Evolutionary conservation across 2,329 filamentous ascomycete species (phyloP).

Genomic region (Claviceps africana): DNA sequence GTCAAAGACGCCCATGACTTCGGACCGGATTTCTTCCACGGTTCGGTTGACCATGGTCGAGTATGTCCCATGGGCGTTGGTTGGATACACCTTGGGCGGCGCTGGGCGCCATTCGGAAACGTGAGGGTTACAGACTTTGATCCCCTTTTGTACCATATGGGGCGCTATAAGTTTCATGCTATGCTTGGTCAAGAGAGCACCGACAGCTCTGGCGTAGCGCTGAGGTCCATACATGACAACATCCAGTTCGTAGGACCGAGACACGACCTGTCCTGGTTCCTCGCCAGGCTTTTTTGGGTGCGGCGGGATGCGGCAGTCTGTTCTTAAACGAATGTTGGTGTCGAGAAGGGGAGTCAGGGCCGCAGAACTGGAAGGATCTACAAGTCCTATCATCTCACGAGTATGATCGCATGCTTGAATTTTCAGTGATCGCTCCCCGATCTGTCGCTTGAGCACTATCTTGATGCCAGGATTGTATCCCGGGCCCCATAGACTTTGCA

Average conservation of each 20-base stretch:
- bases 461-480: slow-evolving; percentile 61
- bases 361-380: slow-evolving; percentile 53
- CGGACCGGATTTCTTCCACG: slow-evolving; percentile 72
- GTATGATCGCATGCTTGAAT: slow-evolving; percentile 65
- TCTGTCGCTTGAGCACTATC: slow-evolving; percentile 49
- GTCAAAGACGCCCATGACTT: slow-evolving; percentile 80
- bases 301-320: slow-evolving; percentile 55
- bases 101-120: slow-evolving; percentile 33
- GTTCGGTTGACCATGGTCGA: slow-evolving; percentile 39
- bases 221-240: slow-evolving; percentile 70
- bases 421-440: slow-evolving; percentile 38
- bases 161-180: slow-evolving; percentile 55
- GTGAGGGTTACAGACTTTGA: slow-evolving; percentile 68
- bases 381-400: slow-evolving; percentile 56
- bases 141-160: slow-evolving; percentile 50
- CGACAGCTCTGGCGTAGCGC: slow-evolving; percentile 50
- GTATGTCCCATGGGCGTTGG: slow-evolving; percentile 14
- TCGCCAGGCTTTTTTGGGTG: slow-evolving; percentile 53
- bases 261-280: slow-evolving; percentile 45
- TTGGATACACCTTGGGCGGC: slow-evolving; percentile 20
- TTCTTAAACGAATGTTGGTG: slow-evolving; percentile 48
- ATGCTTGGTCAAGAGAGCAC: slow-evolving; percentile 47
- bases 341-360: slow-evolving; percentile 65
- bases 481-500: slow-evolving; percentile 42
- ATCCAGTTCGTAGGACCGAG: slow-evolving; percentile 47